Base-by-base conservation (phyloP, 2,329 filamentous ascomycete genomes). In the Simplicillium aogashimaense region DNA sequence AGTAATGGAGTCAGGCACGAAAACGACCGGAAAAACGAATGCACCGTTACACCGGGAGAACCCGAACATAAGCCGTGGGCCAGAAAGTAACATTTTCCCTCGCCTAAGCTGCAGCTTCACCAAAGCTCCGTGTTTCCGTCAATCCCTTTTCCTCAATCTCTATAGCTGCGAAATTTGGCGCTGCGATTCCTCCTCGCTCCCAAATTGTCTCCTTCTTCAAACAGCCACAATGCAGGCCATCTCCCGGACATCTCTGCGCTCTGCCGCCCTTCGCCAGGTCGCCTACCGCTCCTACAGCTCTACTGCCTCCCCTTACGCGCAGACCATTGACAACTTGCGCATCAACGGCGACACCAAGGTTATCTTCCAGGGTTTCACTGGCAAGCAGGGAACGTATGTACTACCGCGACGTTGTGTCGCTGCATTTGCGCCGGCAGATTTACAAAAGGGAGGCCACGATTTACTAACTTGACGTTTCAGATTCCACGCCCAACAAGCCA, bases 401-500 rank as follows among this genome's bases (percentile, higher is more conserved):
- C 36, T 14, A 10, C 28, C n/a, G 4, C 5, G 5, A 25, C 9
- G 9, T 5, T 40, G 35, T 35, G 29, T 42, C 28, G 13, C 30
- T 20, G 38, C 7, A 30, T 14, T 37, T 43, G 34, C 28, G 11
- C 29, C 14, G 3, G 34, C 13, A 13, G 25, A 16, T 12, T 8
- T 9, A 3, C 33, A 14, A 17, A 18, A 32, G 25, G 29, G 20
- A 33, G 35, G 20, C 36, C 17, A 35, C 46, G 53, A 41, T 53
- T 39, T 28, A 25, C 40, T 35, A 41, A 43, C 43, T 32, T 12
- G 12, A 32, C 15, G 30, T 15, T 35, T 42, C 53, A 97, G 90
- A 55, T 98, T 98, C 76, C 92, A 98, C 67, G 92, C 92, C 51
- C 78, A 87, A 64, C 89, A 95, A 72, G 92, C 92, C 52, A 95